Base-by-base conservation (phyloP, 371 early-diverging fungal species). In the Lichtheimia corymbifera region DNA sequence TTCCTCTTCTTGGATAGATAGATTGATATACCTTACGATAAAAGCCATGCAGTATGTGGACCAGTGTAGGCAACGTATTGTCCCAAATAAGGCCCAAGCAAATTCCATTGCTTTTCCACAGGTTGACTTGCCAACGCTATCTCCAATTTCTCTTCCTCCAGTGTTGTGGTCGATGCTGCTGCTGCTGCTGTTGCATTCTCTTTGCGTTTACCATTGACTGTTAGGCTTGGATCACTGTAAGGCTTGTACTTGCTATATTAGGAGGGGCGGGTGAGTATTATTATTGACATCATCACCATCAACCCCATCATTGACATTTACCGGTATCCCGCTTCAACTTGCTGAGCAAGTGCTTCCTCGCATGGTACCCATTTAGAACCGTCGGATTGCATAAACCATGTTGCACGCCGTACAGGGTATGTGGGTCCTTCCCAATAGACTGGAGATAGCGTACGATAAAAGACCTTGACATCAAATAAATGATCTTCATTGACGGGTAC, bases 391-490 rank as follows among this genome's bases (percentile, higher is more conserved):
- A 83, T 74, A 72, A 93, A 94, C 94, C 94, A 94, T 0, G 88
- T 85, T 5, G 91, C 91, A 43, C 95, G 80, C 53, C 91, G 80
- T 20, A 93, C 87, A 51, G 93, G 93, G 66, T 85, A 92, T 7
- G 80, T 82, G 2, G 91, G 85, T 0, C 95, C 95, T 43, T 83
- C 77, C 95, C 95, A 93, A 61, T 91, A 94, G 15, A 94, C 85
- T 15, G 92, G 91, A 55, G 77, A 82, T 41, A 90, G 82, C 51
- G 84, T 89, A 65, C 83, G 77, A 56, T 86, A 83, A 17, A 80
- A 72, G 17, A 93, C 85, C 66, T 91, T 84, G 22, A 90, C 92
- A 66, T 93, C 90, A 71, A 85, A 91, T 52, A 94, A 76, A 55
- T 88, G 76, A 64, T 93, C 92, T 61, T 93, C 92, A 59, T 83